A percentile compares a stretch with the other conserved stretches of the same genome.
Evolutionary conservation across 2,329 filamentous ascomycete genomes (phyloP).

Genomic region (Colletotrichum spinosum): DNA sequence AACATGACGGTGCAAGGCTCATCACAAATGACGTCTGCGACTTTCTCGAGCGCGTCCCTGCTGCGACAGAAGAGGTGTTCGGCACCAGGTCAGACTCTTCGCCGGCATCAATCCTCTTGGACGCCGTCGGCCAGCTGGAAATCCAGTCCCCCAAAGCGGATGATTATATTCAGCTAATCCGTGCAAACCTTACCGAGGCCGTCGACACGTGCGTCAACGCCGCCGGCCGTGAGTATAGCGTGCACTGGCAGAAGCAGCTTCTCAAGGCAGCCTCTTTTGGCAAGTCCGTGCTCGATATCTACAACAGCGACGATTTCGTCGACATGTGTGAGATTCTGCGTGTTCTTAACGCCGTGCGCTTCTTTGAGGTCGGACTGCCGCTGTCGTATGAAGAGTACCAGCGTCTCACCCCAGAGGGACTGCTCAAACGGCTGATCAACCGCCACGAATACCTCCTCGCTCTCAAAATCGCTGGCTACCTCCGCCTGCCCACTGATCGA

Average conservation of each 20-base stretch:
- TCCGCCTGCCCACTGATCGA: slow-evolving; percentile 85
- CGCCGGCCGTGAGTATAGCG: slow-evolving; percentile 89
- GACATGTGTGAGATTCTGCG: slow-evolving; percentile 96
- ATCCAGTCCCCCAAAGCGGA: slow-evolving; percentile 96
- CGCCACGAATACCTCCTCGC: slow-evolving; percentile 92
- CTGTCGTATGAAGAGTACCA: slow-evolving; percentile 95
- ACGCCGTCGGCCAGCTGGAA: slow-evolving; percentile 91
- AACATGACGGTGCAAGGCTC: slow-evolving; percentile 86
- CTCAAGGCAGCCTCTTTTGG: slow-evolving; percentile 98
- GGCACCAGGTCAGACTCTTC: slow-evolving; percentile 89
- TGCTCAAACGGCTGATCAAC: slow-evolving; percentile 88
- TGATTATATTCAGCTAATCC: slow-evolving; percentile 95
- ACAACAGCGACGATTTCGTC: slow-evolving; percentile 98
- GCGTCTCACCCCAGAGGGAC: slow-evolving; percentile 86
- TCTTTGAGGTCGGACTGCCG: slow-evolving; percentile 90
- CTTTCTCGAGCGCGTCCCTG: slow-evolving; percentile 93
- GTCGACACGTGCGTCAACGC: slow-evolving; percentile 95
- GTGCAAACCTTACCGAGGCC: slow-evolving; percentile 87
- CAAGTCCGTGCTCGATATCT: slow-evolving; percentile 96
- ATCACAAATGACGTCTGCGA: slow-evolving; percentile 96
- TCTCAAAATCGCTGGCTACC: slow-evolving; percentile 86
- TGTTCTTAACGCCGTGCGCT: slow-evolving; percentile 91
- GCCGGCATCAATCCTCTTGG: slow-evolving; percentile 90
- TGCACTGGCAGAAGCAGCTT: slow-evolving; percentile 93
- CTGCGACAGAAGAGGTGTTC: slow-evolving; percentile 89